A percentile compares a stretch with the other conserved stretches of the same genome.
Conservation (phyloP, 164 flowering plant species). For the Macadamia tetraphylla region DNA sequence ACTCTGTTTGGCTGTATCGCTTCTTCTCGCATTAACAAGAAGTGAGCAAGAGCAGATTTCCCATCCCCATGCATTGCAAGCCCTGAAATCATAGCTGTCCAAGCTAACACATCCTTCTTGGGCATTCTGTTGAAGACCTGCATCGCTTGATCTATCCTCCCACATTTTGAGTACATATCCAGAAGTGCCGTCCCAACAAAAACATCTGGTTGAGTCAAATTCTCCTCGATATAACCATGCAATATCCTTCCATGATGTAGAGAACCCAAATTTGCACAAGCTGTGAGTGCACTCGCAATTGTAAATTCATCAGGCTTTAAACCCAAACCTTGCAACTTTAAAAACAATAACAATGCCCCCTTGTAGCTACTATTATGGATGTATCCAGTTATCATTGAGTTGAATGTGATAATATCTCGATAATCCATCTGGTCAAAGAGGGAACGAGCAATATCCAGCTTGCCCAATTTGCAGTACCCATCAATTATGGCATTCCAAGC, state of each 20-base stretch:
- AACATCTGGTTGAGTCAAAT: not conserved
- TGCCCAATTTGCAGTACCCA: slow-evolving; percentile 11
- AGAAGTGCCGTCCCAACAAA: slow-evolving; percentile 12
- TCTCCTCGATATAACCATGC: slow-evolving; percentile 9
- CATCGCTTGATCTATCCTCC: slow-evolving; percentile 8
- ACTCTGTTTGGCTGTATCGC: slow-evolving; percentile 7
- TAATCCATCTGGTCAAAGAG: slow-evolving; percentile 4
- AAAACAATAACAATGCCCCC: slow-evolving; percentile 8
- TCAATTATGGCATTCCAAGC: slow-evolving; percentile 13
- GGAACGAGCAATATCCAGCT: slow-evolving; percentile 1
- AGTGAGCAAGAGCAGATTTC: slow-evolving; percentile 5
- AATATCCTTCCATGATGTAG: slow-evolving; percentile 7
- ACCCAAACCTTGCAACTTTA: not conserved
- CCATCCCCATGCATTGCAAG: slow-evolving; percentile 7
- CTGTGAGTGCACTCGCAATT: slow-evolving; percentile 1
- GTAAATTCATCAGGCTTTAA: slow-evolving; percentile 6
- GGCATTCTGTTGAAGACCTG: slow-evolving; percentile 7
- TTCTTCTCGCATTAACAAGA: slow-evolving; percentile 6
- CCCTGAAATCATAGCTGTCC: slow-evolving; percentile 14
- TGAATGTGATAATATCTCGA: slow-evolving; percentile 1
- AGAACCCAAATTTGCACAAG: slow-evolving; percentile 9
- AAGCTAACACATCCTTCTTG: slow-evolving; percentile 9
- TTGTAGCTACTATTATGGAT: slow-evolving; percentile 4
- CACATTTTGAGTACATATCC: slow-evolving; percentile 13
- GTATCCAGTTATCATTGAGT: slow-evolving; percentile 14